Conservation (phyloP, 1,284 basidiomycete species). For the Ustilago shanxiensis region DNA sequence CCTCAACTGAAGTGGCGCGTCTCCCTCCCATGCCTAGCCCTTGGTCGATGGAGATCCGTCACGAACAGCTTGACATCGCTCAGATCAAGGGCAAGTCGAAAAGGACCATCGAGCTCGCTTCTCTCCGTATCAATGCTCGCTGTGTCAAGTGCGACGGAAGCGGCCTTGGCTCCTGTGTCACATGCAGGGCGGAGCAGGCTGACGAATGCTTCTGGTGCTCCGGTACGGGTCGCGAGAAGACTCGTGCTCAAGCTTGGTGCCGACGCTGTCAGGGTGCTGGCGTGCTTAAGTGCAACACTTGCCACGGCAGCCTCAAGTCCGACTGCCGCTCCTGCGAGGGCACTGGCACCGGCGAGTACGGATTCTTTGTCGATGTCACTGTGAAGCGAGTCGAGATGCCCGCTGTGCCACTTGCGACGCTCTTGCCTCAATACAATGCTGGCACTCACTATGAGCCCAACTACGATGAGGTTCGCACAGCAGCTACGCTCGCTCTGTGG, state of each 20-base stretch:
- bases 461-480: slow-evolving; percentile 45
- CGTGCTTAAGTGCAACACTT: slow-evolving; percentile 54
- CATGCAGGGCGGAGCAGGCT: slow-evolving; percentile 51
- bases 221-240: slow-evolving; percentile 57
- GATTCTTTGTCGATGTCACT: slow-evolving; percentile 56
- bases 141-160: slow-evolving; percentile 51
- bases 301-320: slow-evolving; percentile 43
- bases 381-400: slow-evolving; percentile 60
- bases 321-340: slow-evolving; percentile 53
- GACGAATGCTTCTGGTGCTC: slow-evolving; percentile 64
- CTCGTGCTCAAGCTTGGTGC: slow-evolving; percentile 43
- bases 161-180: slow-evolving; percentile 35
- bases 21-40: slow-evolving; percentile 55
- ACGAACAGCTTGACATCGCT: slow-evolving; percentile 49
- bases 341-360: slow-evolving; percentile 47
- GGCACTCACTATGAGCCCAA: slow-evolving; percentile 17
- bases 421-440: slow-evolving; percentile 35
- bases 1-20: slow-evolving; percentile 1
- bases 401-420: slow-evolving; percentile 41
- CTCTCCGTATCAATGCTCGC: slow-evolving; percentile 42
- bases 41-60: slow-evolving; percentile 55
- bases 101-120: slow-evolving; percentile 55
- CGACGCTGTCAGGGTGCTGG: slow-evolving; percentile 56
- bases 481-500: slow-evolving; percentile 44
- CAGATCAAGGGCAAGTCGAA: slow-evolving; percentile 53